Percentiles rank a stretch among this genome's conserved stretches.
phyloP scores from a whole-genome alignment of 1,139 yeast species.

The Dujonia santamariae region DNA sequence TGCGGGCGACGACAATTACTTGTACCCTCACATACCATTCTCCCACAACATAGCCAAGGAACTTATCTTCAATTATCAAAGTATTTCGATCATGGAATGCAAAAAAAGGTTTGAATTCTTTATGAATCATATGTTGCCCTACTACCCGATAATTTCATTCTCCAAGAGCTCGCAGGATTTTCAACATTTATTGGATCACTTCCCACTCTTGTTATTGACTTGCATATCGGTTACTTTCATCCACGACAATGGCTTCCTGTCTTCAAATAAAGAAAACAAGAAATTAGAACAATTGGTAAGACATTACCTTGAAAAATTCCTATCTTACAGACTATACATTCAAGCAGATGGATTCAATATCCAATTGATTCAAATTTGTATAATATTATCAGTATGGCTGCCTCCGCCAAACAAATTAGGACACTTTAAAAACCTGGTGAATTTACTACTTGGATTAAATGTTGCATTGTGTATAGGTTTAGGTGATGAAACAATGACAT shows the following conservation, averaged over 20 bases:
- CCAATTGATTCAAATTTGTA: slow-evolving; percentile 39
- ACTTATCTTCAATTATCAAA: slow-evolving; percentile 23
- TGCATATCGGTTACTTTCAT: slow-evolving; percentile 49
- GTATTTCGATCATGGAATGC: slow-evolving; percentile 25
- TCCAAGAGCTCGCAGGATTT: slow-evolving; percentile 31
- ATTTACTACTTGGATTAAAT: slow-evolving; percentile 41
- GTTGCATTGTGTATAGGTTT: slow-evolving; percentile 48
- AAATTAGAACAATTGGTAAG: slow-evolving; percentile 38
- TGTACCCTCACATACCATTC: slow-evolving; percentile 6
- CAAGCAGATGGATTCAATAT: slow-evolving; percentile 41
- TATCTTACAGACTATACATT: slow-evolving; percentile 43
- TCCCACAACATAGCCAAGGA: slow-evolving; percentile 37
- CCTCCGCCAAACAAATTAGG: slow-evolving; percentile 50
- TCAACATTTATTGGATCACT: slow-evolving; percentile 35
- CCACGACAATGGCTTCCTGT: slow-evolving; percentile 30
- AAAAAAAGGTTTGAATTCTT: slow-evolving; percentile 33
- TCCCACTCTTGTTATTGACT: slow-evolving; percentile 45
- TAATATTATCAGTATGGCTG: slow-evolving; percentile 49
- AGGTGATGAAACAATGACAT: slow-evolving; percentile 29
- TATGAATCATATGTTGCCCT: slow-evolving; percentile 35
- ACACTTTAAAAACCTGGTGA: slow-evolving; percentile 50
- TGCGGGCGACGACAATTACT: too few relatives aligned
- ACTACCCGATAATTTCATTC: slow-evolving; percentile 47
- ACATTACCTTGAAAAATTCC: slow-evolving; percentile 43
- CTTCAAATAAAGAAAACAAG: slow-evolving; percentile 12